Evolutionary conservation across 2,329 filamentous ascomycete species (phyloP).

Genomic region (Penicillium freii): DNA sequence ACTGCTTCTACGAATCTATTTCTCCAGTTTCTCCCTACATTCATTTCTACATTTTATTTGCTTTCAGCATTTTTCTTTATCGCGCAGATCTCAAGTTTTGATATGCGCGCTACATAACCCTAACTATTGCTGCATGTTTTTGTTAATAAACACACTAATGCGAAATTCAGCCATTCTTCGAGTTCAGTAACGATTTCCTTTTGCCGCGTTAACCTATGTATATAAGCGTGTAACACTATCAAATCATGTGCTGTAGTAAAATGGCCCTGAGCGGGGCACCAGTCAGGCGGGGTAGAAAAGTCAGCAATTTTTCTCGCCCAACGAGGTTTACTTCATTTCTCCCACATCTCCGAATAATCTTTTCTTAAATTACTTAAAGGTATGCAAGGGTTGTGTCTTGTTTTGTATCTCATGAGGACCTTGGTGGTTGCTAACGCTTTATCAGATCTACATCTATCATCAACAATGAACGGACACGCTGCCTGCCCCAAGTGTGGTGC

Average conservation of each 20-base stretch:
- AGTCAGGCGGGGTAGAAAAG: conserved; percentile 15
- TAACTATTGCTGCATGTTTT: neutral
- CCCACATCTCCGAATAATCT: neutral
- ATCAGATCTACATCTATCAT: conserved; percentile 6
- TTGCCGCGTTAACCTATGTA: neutral
- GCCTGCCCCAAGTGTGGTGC: conserved; percentile 25
- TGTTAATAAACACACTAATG: neutral
- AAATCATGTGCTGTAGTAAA: neutral
- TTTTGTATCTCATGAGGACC: neutral
- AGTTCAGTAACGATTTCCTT: neutral
- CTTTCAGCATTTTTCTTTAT: neutral
- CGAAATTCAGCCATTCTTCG: no score
- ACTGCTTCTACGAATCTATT: no score
- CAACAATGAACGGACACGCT: conserved; percentile 24
- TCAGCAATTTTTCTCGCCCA: conserved; percentile 11
- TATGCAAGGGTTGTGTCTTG: neutral
- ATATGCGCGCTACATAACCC: neutral
- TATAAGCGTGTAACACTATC: no score
- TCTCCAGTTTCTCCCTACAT: no score
- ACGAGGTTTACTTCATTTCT: neutral
- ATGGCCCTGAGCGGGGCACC: conserved; percentile 7
- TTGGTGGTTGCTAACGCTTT: neutral
- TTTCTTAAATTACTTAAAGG: neutral
- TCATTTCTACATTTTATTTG: no score
- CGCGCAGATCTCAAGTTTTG: neutral